A percentile compares a stretch with the other conserved stretches of the same genome.
phyloP scores from a whole-genome alignment of 176 grass and related monocot species.

The Carex pumila region DNA sequence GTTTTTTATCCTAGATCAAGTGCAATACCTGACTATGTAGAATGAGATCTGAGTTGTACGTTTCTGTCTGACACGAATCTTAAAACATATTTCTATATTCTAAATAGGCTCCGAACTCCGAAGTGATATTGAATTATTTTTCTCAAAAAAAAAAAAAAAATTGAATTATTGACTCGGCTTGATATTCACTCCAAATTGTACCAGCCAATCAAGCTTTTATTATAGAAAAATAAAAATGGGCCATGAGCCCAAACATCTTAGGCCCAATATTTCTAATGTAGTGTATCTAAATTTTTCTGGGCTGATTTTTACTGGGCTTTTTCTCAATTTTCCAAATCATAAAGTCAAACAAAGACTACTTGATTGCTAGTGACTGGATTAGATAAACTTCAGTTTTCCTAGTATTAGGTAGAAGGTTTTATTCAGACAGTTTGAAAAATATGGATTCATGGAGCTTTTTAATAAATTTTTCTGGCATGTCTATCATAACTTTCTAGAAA shows the following conservation, averaged over 20 bases:
- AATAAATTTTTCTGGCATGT: background rate
- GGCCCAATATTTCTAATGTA: background rate
- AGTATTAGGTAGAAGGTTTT: background rate
- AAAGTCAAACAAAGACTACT: background rate
- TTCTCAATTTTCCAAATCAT: background rate
- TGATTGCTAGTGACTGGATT: no score
- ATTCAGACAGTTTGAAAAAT: background rate
- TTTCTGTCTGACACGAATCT: no score
- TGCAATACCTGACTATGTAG: no score
- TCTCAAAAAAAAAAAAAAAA: no score
- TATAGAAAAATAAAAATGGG: background rate
- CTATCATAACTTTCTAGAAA: background rate
- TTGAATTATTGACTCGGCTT: no score
- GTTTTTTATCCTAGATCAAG: no score
- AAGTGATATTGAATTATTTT: no score
- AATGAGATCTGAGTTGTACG: no score
- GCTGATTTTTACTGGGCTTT: background rate
- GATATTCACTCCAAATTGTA: no score
- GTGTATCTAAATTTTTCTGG: background rate
- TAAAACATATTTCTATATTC: no score
- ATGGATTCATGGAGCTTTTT: background rate
- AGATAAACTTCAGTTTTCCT: background rate
- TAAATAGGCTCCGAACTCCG: no score
- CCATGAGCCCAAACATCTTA: background rate
- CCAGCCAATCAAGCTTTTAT: no score